These are phyloP conservation scores for Saprolegnia diclina DNA, from an alignment of 352 stramenopile species.

Conservation along the genomic window DNA sequence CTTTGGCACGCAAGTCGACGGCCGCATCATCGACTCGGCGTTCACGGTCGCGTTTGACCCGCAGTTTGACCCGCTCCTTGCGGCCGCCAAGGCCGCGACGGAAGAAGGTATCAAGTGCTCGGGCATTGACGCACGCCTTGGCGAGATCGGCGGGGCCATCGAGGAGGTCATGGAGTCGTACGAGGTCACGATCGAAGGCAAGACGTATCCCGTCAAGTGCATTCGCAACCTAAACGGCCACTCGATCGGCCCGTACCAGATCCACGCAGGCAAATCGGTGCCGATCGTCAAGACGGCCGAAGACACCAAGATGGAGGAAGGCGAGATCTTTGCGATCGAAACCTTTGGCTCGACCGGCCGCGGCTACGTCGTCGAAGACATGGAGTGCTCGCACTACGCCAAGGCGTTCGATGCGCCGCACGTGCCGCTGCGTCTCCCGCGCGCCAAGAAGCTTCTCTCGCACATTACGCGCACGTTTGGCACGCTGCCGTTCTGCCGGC, in stretches of 20 bases:
- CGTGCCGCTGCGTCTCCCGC: constrained; percentile 87
- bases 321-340: constrained; percentile 97
- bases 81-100: constrained; percentile 91
- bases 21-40: constrained; percentile 96
- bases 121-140: constrained; percentile 94
- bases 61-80: constrained; percentile 89
- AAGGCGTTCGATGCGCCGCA: constrained; percentile 94
- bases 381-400: constrained; percentile 98
- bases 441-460: constrained; percentile 92
- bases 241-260: constrained; percentile 96
- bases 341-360: constrained; percentile 91
- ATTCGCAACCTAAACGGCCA: constrained; percentile 98
- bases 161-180: constrained; percentile 98
- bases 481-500: constrained; percentile 97
- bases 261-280: constrained; percentile 95
- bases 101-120: constrained; percentile 88
- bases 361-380: constrained; percentile 87
- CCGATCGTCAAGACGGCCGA: constrained; percentile 93
- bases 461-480: constrained; percentile 99
- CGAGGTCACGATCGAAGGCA: constrained; percentile 95
- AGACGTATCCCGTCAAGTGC: constrained; percentile 91
- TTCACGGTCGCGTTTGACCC: constrained; percentile 96
- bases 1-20: constrained; percentile 97
- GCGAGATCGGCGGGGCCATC: constrained; percentile 92
- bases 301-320: constrained; percentile 96